phyloP scores from a whole-genome alignment of 352 stramenopile genomes.

The Pythium biforme region DNA sequence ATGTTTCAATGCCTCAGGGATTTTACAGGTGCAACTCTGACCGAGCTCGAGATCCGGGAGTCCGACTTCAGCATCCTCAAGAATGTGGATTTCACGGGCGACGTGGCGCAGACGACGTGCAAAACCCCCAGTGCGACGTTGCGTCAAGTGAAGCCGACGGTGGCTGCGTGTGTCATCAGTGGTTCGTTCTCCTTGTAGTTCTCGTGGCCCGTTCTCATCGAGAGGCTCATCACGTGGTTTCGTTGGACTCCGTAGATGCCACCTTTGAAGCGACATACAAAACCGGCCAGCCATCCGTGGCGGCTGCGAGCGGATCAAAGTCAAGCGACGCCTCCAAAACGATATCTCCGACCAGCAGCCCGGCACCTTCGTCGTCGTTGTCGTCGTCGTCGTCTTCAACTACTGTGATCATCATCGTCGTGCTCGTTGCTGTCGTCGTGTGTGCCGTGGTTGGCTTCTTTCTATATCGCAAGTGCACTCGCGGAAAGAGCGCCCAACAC shows the following conservation, averaged over 20 bases:
- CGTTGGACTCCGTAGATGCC: neutral
- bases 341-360: neutral
- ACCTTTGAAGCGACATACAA: neutral
- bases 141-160: neutral
- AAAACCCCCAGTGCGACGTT: neutral
- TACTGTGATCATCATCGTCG: conserved; percentile 4
- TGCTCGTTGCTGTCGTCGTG: neutral
- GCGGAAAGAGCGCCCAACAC: neutral
- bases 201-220: too few species aligned
- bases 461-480: conserved; percentile 5
- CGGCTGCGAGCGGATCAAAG: neutral
- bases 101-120: conserved; percentile 1
- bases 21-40: neutral
- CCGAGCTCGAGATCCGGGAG: conserved; percentile 13
- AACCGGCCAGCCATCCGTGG: neutral
- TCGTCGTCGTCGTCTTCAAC: conserved; percentile 5
- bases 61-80: conserved; percentile 8
- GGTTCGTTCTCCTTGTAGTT: conserved; percentile 4
- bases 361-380: neutral
- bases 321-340: neutral
- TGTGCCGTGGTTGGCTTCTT: conserved; percentile 1
- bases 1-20: too few species aligned
- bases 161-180: conserved; percentile 12
- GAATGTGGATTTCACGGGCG: neutral
- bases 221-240: neutral